A percentile compares a stretch with the other conserved stretches of the same genome.
Conservation (phyloP, 2,329 filamentous ascomycete species). For the Colletotrichum tamarilloi region DNA sequence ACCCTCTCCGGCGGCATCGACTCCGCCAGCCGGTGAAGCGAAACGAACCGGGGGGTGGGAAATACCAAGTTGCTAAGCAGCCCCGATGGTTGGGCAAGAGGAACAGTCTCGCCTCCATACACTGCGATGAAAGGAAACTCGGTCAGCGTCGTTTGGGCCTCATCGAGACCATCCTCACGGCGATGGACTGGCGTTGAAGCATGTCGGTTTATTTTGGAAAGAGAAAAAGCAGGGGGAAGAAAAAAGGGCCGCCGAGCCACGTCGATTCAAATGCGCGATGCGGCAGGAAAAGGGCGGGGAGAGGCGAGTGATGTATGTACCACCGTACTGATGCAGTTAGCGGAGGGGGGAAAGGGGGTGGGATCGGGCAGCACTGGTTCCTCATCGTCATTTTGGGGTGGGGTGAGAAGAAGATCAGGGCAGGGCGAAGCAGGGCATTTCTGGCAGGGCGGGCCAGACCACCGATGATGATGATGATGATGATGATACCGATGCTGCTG, state of each 20-base stretch:
- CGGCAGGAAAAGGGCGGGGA: constrained; percentile 32
- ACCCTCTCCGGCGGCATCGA: constrained; percentile 33
- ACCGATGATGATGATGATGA: constrained; percentile 11
- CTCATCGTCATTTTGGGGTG: constrained; percentile 27
- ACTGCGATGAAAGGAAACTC: constrained; percentile 31
- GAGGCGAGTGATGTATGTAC: constrained; percentile 31
- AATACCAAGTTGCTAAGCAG: constrained; percentile 20
- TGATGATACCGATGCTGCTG: constrained; percentile 1
- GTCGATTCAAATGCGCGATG: constrained; percentile 34
- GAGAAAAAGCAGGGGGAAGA: constrained; percentile 12
- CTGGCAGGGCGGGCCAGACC: constrained; percentile 20
- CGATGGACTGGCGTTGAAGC: constrained; percentile 28
- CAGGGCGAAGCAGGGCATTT: constrained; percentile 16
- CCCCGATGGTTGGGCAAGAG: constrained; percentile 29
- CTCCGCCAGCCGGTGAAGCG: constrained; percentile 36
- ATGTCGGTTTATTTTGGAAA: constrained; percentile 12
- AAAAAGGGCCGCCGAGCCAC: constrained; percentile 31
- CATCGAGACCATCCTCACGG: constrained; percentile 33
- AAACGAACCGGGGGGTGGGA: constrained; percentile 27
- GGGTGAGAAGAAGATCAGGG: constrained; percentile 25
- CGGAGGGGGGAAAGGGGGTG: constrained; percentile 24
- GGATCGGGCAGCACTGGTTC: constrained; percentile 20
- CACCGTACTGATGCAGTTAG: constrained; percentile 29
- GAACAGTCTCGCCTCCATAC: constrained; percentile 9
- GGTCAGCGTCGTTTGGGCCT: constrained; percentile 33